Percentiles rank a stretch among this genome's conserved stretches.
Conservation (phyloP, 441 rosid genomes). For the Erysimum cheiri region DNA sequence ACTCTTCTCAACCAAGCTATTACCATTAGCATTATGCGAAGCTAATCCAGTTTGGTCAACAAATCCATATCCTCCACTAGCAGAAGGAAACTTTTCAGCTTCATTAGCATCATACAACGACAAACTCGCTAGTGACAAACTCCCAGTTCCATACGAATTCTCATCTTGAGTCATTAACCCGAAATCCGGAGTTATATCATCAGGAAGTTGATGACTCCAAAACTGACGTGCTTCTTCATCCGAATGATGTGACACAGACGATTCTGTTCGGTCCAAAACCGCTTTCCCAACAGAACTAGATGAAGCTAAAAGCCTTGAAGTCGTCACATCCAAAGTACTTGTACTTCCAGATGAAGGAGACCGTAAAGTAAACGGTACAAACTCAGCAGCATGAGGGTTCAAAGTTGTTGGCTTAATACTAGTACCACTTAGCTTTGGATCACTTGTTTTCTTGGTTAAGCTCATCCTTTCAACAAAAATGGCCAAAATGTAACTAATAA, state of each 20-base stretch:
- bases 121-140: slow-evolving; percentile 72
- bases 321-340: slow-evolving; percentile 47
- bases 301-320: slow-evolving; percentile 58
- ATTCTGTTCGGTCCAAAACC: slow-evolving; percentile 71
- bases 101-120: slow-evolving; percentile 68
- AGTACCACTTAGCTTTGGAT: slow-evolving; percentile 55
- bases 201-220: slow-evolving; percentile 95
- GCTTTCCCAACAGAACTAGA: slow-evolving; percentile 64
- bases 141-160: slow-evolving; percentile 57
- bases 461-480: slow-evolving; percentile 63
- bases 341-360: slow-evolving; percentile 68
- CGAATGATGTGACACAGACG: slow-evolving; percentile 77
- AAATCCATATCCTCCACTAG: slow-evolving; percentile 59
- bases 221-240: slow-evolving; percentile 93
- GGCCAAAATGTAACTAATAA: background rate
- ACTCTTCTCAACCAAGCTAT: slow-evolving; percentile 60
- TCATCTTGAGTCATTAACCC: slow-evolving; percentile 78
- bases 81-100: slow-evolving; percentile 54
- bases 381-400: slow-evolving; percentile 97
- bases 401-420: slow-evolving; percentile 66
- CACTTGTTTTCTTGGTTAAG: slow-evolving; percentile 79
- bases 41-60: slow-evolving; percentile 59
- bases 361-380: slow-evolving; percentile 78
- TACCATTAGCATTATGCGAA: slow-evolving; percentile 61
- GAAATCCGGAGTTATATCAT: slow-evolving; percentile 94